phyloP scores from a whole-genome alignment of 768 basidiomycete species.

The Suillus lakei region DNA sequence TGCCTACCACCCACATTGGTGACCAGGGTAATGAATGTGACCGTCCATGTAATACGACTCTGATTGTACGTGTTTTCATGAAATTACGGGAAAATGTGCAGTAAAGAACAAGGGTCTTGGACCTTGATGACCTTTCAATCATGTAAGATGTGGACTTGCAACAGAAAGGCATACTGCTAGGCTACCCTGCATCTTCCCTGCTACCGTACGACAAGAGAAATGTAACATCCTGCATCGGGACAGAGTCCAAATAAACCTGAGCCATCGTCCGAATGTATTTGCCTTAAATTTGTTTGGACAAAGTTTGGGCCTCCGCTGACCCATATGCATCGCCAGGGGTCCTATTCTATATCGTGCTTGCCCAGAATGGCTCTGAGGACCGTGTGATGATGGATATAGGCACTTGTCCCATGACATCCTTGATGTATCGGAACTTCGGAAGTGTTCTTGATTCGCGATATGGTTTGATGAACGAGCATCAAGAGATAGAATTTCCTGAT shows the following conservation, averaged over 20 bases:
- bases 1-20: slow-evolving; percentile 98
- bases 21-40: slow-evolving; percentile 99
- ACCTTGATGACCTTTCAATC: too few relatives aligned
- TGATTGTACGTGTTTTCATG: slow-evolving; percentile 97
- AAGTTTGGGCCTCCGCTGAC: background rate
- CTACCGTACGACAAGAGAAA: too few relatives aligned
- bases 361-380: background rate
- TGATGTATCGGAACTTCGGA: background rate
- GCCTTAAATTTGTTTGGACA: background rate
- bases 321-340: background rate
- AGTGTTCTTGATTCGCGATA: background rate
- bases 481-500: too few relatives aligned
- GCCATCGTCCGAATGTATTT: too few relatives aligned
- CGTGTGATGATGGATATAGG: background rate
- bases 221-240: too few relatives aligned
- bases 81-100: slow-evolving; percentile 96
- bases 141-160: too few relatives aligned
- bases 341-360: background rate
- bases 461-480: background rate
- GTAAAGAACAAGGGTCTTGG: slow-evolving; percentile 99
- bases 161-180: too few relatives aligned
- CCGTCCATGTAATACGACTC: slow-evolving; percentile 96
- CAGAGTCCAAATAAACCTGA: too few relatives aligned
- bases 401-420: background rate
- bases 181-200: too few relatives aligned